Conservation (phyloP, 345 rosid genomes). For the Populus nigra region DNA sequence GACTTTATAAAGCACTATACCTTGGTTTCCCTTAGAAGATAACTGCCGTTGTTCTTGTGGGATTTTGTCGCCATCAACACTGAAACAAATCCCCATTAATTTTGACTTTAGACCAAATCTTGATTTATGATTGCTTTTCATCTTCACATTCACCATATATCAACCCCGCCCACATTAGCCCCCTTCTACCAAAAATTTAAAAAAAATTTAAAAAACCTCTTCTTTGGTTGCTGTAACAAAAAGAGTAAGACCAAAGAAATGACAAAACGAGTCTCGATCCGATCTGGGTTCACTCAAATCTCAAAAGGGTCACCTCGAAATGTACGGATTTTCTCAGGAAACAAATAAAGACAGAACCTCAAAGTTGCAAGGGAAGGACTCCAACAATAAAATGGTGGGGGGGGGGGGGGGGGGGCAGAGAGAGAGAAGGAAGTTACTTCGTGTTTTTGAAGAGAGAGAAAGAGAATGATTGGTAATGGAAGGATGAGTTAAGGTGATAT, state of each 20-base stretch:
- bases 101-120: constrained; percentile 4
- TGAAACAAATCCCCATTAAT: constrained; percentile 53
- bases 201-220: background rate
- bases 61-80: constrained; percentile 22
- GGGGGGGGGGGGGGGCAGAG: background rate
- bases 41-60: constrained; percentile 6
- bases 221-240: background rate
- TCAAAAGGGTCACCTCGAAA: constrained; percentile 6
- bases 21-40: constrained; percentile 5
- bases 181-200: background rate
- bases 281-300: constrained; percentile 17
- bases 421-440: background rate
- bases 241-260: background rate
- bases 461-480: background rate
- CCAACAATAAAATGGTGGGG: background rate
- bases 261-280: background rate
- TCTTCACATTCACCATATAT: background rate
- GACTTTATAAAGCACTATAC: background rate
- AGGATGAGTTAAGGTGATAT: background rate
- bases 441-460: background rate
- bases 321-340: background rate
- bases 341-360: background rate
- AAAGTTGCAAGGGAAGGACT: background rate
- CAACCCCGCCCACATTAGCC: background rate
- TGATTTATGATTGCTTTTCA: constrained; percentile 16